Evolutionary conservation across 2,329 filamentous ascomycete species (phyloP), one percentile per base, ranked within the genome.

Genomic region (Colletotrichum theobromicola): DNA sequence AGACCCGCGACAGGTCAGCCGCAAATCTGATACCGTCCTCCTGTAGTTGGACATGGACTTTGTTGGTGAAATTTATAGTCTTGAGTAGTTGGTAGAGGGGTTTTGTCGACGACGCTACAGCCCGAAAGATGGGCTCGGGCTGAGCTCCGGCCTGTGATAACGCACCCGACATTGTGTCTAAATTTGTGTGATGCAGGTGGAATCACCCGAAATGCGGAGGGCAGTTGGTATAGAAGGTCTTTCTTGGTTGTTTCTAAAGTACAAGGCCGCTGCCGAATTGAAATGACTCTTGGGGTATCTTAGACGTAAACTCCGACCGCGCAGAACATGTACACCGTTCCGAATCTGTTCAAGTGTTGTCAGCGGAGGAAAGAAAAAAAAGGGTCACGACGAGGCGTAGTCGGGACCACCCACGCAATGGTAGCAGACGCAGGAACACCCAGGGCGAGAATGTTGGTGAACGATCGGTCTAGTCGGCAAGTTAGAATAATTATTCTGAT

Each of bases 241-340:
- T 13, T 72, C 65, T 75, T 70, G 67, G 65, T 71, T 74, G 76
- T 69, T 75, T 77, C 76, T 77, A 77, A 68, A 70, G 74, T 77
- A 77, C 76, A 77, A 72, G 71, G 76, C 58, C 60, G 75, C 67
- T 62, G 67, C 61, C 58, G 74, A 67, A 75, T 78, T 77, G 67
- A 71, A 75, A 78, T 77, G 79, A 67, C 79, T 77, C 75, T 77
- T 74, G 80, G 84, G 86, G 85, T 88, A 86, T 91, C 84, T 88
- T 91, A 99, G 84, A 99, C 95, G 92, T 99, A 98, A 82, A 99
- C 97, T 84, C 97, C 97, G 83, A 97, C 97, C 75, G 96, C 97
- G 86, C 97, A 99, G 87, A 99, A 98, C 94, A 98, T 98, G 87
- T 97, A 98, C 60, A 99, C 95, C 65, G 96, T 93, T 79, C 97